Base-by-base conservation (phyloP, 1,139 yeast genomes). In the Candida glucosophila region DNA sequence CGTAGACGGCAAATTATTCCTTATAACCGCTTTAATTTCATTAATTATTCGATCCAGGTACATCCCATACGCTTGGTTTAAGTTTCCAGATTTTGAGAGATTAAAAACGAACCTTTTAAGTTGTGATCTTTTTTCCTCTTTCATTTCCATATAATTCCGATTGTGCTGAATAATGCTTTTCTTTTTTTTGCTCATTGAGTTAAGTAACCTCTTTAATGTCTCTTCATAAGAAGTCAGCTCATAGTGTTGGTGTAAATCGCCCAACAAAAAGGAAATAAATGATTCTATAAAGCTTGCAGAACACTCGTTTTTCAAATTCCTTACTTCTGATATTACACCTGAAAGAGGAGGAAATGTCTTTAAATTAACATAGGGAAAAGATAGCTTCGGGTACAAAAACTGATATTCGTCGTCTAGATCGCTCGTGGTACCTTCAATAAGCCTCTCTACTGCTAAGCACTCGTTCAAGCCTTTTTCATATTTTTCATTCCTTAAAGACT, bases 1-100 rank as follows among this genome's bases (percentile, higher is more conserved):
- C n/a, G n/a, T n/a, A n/a, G n/a, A n/a, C 0, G 95, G 95, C 27
- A 86, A 52, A 37, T 72, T 64, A 13, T 54, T 55, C 36, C 82
- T 72, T 25, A 86, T 82, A 15, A 85, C 73, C 18, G 69, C 65
- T 46, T 86, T 86, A 25, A 85, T 66, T 41, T 85, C 95, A 4
- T 65, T 58, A 9, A 77, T 59, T 12, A 81, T 72, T 18, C 64
- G 61, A 15, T 77, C 92, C 42, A 79, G 83, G 47, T 81, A 86
- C 6, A 60, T 44, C 19, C 66, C 60, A 40, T 78, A 78, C 0
- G 93, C 85, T 13, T 70, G 61, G 2, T 72, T 63, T 22, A 86
- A 52, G 39, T 72, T 74, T 17, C 77, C 79, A 20, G 88, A 72
- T 34, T 75, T 68, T 7, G 71, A 58, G 22, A 85, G 58, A 22